Percentiles rank a stretch among this genome's conserved stretches.
These are phyloP conservation scores for Suillus fuscotomentosus DNA, from an alignment of 768 basidiomycete genomes.

Conservation along the genomic window DNA sequence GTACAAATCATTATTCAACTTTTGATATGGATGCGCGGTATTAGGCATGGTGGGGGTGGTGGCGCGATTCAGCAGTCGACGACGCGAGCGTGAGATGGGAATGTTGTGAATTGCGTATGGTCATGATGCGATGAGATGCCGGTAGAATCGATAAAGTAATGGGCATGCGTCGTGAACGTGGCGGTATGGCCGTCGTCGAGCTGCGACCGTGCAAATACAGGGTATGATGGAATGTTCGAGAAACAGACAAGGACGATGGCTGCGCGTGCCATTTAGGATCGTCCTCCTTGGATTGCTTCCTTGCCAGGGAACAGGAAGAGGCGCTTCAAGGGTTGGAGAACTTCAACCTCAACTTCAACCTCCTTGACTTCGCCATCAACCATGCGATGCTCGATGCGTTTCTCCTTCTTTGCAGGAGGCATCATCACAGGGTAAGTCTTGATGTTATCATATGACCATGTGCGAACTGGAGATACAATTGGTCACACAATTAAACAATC, in stretches of 20 bases:
- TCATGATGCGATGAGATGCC: conserved; percentile 16
- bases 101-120: conserved; percentile 24
- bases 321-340: conserved; percentile 55
- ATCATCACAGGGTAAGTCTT: conserved; percentile 60
- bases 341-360: conserved; percentile 52
- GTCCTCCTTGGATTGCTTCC: conserved; percentile 28
- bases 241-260: not conserved
- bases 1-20: conserved; percentile 24
- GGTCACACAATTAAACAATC: conserved; percentile 4
- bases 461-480: conserved; percentile 45
- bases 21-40: conserved; percentile 17
- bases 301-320: conserved; percentile 69
- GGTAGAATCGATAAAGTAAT: conserved; percentile 32
- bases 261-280: conserved; percentile 23
- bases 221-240: conserved; percentile 27
- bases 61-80: conserved; percentile 32
- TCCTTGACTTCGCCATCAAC: conserved; percentile 50
- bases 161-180: conserved; percentile 32
- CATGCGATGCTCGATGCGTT: conserved; percentile 46
- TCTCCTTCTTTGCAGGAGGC: conserved; percentile 54
- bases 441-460: conserved; percentile 77
- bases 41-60: conserved; percentile 21
- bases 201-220: conserved; percentile 23
- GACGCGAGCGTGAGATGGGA: conserved; percentile 24
- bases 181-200: conserved; percentile 29